These are phyloP conservation scores for Acmispon strigosus DNA, from an alignment of 306 rosid genomes.

Conservation along the genomic window DNA sequence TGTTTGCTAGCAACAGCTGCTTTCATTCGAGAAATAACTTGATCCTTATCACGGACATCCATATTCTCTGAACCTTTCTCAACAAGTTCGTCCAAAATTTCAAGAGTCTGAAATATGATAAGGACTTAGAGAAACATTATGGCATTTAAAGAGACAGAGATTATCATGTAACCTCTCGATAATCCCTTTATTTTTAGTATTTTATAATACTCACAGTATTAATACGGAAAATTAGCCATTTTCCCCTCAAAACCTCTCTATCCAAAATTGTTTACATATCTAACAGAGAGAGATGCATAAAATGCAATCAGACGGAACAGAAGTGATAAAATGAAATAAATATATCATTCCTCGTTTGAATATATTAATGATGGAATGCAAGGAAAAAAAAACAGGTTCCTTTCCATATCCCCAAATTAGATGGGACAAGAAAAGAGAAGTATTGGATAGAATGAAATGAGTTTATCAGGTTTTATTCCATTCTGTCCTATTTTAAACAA, in stretches of 20 bases:
- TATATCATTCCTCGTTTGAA: not conserved
- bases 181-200: not conserved
- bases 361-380: not conserved
- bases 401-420: not conserved
- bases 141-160: not conserved
- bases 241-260: not conserved
- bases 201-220: not conserved
- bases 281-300: too few species aligned
- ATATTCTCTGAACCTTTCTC: constrained; percentile 83
- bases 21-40: constrained; percentile 76
- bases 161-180: not conserved
- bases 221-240: too few species aligned
- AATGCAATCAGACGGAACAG: not conserved
- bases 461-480: not conserved
- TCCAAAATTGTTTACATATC: not conserved
- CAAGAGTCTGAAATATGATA: constrained; percentile 41
- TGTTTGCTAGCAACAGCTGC: constrained; percentile 99
- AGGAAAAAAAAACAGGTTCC: not conserved
- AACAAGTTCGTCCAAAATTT: constrained; percentile 66
- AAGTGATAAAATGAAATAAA: not conserved
- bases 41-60: constrained; percentile 83
- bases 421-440: not conserved
- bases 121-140: not conserved
- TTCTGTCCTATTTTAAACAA: not conserved
- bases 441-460: not conserved